Base-by-base conservation (phyloP, 805 yeast genomes). In the Candida coquimbonensis region DNA sequence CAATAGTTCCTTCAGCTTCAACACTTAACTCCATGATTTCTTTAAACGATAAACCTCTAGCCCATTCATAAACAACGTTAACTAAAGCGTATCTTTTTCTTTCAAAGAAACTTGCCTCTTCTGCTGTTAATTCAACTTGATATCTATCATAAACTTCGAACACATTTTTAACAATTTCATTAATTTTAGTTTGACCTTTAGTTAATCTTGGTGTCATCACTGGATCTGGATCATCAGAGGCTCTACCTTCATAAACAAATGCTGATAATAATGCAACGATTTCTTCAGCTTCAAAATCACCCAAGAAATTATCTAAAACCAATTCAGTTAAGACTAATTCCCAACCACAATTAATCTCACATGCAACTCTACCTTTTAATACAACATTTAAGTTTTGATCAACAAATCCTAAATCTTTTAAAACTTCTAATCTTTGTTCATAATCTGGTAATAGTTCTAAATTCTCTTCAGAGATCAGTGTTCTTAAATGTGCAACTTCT, bases 51-150 rank as follows among this genome's bases (percentile, higher is more conserved):
- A 83, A 75, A 2, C 99, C 99, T 53, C 95, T 74, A 1, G 98
- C 96, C 99, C 99, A 93, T 66, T 93, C 97, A 62, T 91, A 93
- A 5, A 91, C 96, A 12, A 88, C 96, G 61, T 89, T 91, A 65
- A 88, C 86, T 57, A 93, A 72, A 0, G 91, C 96, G 65, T 93
- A 93, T 53, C 98, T 72, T 56, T 87, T 83, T 52, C 83, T 76
- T 46, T 87, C 95, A 52, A 83, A 67, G 57, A 91, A 93, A 49
- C 83, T 85, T 42, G 82, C 83, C 55, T 91, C 98, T 44, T 90
- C 98, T 11, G 81, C 72, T 0, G 96, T 86, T 53, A 88, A 67
- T 17, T 82, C 69, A 16, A 93, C 87, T 61, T 84, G 89, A 49
- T 82, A 78, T 36, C 74, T 73, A 38, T 74, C 74, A 55, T 78